Base-by-base conservation (phyloP, 75 land plant species). In the Pinus albicaulis region DNA sequence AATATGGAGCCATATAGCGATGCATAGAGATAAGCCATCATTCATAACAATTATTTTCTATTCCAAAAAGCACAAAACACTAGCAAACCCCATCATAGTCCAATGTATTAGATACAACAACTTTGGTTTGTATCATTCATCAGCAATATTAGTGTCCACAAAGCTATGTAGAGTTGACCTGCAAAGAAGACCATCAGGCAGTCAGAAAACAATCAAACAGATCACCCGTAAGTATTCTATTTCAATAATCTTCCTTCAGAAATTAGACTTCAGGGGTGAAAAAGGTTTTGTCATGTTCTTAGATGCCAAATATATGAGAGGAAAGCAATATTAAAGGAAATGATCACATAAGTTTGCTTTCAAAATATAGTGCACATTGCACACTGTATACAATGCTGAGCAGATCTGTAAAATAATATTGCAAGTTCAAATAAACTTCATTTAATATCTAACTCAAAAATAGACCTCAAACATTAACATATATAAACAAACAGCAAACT, bases 1-100 rank as follows among this genome's bases (percentile, higher is more conserved):
- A 68, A 68, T 68, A 41, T 68, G 71, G 71, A 41, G 24, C 53
- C 11, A 36, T 20, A 68, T 41, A 68, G 41, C 1, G 71, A 68
- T 44, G n/a, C 48, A 19, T 44, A 38, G 22, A 68, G 2, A 38
- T n/a, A 24, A 68, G 71, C 71, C 71, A 68, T 68, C 52, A 41
- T 19, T 68, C 71, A 68, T 68, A 19, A 68, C 12, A 38, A 38
- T 19, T 41, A n/a, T 68, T 44, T 68, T 7, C 14, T 20, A n/a
- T 38, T 15, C 22, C 41, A 53, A 41, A n/a, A 68, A 20, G 23
- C 34, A 44, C 48, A 19, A 38, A 68, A 20, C 48, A 16, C 48
- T 8, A 44, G 52, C 41, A 41, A 68, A 20, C 48, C 23, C 71
- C 53, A n/a, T 41, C 71, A 38, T 41, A 12, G 71, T 68, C 17